Conservation (phyloP, 352 stramenopile species). For the Phytophthora lateralis region DNA sequence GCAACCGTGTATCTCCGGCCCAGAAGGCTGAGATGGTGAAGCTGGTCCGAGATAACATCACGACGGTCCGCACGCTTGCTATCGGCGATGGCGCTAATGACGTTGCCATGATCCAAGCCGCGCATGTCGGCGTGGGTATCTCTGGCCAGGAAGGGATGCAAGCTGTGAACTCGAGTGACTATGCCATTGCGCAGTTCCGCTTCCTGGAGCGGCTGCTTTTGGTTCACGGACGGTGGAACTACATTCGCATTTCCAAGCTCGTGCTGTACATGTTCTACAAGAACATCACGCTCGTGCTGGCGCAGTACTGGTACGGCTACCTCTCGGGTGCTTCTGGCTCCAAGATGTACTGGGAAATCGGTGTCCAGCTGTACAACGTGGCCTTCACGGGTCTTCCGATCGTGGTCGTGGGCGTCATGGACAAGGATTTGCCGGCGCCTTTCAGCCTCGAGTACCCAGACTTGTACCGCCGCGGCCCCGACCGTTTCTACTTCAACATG, state of each 20-base stretch:
- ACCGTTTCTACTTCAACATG: slow-evolving; percentile 80
- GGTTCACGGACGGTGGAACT: slow-evolving; percentile 93
- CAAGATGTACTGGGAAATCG: slow-evolving; percentile 87
- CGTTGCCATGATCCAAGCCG: slow-evolving; percentile 95
- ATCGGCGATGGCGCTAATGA: slow-evolving; percentile 96
- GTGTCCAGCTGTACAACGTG: slow-evolving; percentile 94
- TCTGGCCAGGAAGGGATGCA: slow-evolving; percentile 95
- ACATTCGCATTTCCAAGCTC: slow-evolving; percentile 91
- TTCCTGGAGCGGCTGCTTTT: slow-evolving; percentile 91
- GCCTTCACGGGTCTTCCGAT: slow-evolving; percentile 94
- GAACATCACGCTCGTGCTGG: slow-evolving; percentile 92
- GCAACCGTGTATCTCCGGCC: slow-evolving; percentile 83
- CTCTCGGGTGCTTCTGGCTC: slow-evolving; percentile 92
- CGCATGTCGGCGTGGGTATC: slow-evolving; percentile 94
- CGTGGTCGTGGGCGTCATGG: slow-evolving; percentile 78
- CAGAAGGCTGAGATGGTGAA: slow-evolving; percentile 88
- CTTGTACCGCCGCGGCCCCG: slow-evolving; percentile 73
- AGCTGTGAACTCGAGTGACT: slow-evolving; percentile 94
- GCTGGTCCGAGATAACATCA: slow-evolving; percentile 68
- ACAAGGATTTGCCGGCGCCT: slow-evolving; percentile 80
- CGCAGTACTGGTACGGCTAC: slow-evolving; percentile 92
- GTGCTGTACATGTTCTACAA: slow-evolving; percentile 96
- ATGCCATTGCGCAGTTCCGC: slow-evolving; percentile 93
- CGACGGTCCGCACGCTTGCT: slow-evolving; percentile 67
- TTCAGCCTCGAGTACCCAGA: slow-evolving; percentile 81